These are phyloP conservation scores for Acanthamoeba healyi DNA, from an alignment of 208 protist species.

Conservation along the genomic window DNA sequence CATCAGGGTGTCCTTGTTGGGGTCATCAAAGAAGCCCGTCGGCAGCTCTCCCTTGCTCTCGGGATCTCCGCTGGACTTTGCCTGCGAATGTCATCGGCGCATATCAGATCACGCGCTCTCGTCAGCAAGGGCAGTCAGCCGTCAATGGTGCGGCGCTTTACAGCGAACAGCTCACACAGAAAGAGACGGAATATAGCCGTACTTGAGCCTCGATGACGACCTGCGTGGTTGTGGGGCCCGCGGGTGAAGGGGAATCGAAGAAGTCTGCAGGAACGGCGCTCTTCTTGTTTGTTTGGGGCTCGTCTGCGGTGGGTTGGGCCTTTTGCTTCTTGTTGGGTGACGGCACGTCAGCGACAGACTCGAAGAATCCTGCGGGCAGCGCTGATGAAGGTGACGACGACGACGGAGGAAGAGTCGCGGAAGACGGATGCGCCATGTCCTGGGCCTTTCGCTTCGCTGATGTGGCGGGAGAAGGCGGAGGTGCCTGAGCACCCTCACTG, in stretches of 20 bases:
- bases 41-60: neutral
- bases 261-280: neutral
- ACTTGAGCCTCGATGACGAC: neutral
- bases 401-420: too few species aligned
- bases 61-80: neutral
- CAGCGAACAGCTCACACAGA: too few species aligned
- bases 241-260: neutral
- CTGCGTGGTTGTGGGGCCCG: neutral
- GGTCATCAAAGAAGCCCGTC: neutral
- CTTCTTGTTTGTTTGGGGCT: neutral
- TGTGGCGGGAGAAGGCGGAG: neutral
- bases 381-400: neutral
- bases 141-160: too few species aligned
- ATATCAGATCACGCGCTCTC: too few species aligned
- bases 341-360: neutral
- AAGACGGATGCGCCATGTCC: neutral
- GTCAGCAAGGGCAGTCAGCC: too few species aligned
- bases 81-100: neutral
- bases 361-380: conserved; percentile 5
- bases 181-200: too few species aligned
- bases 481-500: neutral
- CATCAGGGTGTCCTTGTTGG: neutral
- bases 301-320: neutral
- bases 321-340: neutral
- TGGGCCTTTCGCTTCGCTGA: neutral